Base-by-base conservation (phyloP, 1,284 basidiomycete genomes). In the Austropuccinia psidii region DNA sequence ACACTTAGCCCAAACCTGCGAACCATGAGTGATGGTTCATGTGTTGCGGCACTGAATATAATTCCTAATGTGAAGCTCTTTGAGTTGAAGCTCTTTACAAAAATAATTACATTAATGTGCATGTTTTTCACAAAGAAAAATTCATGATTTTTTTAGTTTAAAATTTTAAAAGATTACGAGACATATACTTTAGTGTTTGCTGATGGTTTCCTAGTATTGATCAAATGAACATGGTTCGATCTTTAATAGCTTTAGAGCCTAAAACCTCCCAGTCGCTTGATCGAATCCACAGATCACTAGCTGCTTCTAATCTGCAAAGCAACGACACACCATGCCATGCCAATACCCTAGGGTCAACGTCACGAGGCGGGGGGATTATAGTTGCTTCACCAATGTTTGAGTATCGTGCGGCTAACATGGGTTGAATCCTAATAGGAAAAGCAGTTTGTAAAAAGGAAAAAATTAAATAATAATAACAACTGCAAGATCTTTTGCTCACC, bases 271-370 rank as follows among this genome's bases (percentile, higher is more conserved):
- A 98, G 81, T 98, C 95, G 54, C 87, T 84, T 68, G 84, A 83
- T 15, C 89, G 87, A 54, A 98, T 84, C 93, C 95, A 98, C 76
- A 97, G 82, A 78, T 98, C 95, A 60, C 87, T 85, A 69, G 90
- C 86, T 1, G 87, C 86, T 61, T 98, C 95, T 85, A 98, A 89
- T 81, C 92, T 90, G 35, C 89, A 91, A 74, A 98, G 86, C 24
- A 96, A 91, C n/a, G 90, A 87, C 21, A 90, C 92, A 5, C 95
- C 95, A 81, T 97, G 97, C 95, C 95, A 98, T 27, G 88, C 88
- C 49, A 98, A 84, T 61, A 92, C 88, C 43, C 87, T 86, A 5
- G 92, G 91, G 81, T 98, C 93, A 74, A 97, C 88, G 74, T 93
- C 92, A 79, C 93, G 90, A 1, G 93, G 93, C 1, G 92, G 89